phyloP scores from a whole-genome alignment of 2,329 filamentous ascomycete genomes.

The Epichloe bromicola region DNA sequence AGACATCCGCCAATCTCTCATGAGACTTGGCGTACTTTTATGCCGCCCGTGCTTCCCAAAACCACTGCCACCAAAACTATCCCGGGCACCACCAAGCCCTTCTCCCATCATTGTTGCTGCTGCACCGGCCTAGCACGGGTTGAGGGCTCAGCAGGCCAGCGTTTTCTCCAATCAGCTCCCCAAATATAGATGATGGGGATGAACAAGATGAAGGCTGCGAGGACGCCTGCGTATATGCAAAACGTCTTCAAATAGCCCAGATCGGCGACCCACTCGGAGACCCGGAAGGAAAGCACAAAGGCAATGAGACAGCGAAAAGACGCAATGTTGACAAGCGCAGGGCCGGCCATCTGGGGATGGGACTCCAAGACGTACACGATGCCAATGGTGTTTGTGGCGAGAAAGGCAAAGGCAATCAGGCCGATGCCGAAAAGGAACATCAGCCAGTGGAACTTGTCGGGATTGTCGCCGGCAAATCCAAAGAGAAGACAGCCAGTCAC shows the following conservation, averaged over 20 bases:
- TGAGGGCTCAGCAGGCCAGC: constrained; percentile 11
- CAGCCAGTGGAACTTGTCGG: neutral
- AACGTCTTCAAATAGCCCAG: constrained; percentile 2
- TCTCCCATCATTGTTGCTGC: no score
- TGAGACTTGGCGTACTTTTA: no score
- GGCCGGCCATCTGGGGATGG: neutral
- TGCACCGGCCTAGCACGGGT: neutral
- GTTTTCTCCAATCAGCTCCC: neutral
- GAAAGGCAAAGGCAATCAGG: constrained; percentile 2
- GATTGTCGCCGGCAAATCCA: neutral
- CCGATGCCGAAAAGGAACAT: neutral
- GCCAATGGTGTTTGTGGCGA: constrained; percentile 4
- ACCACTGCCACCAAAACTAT: no score
- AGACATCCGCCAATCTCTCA: no score
- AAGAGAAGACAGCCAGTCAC: constrained; percentile 1
- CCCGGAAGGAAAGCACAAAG: constrained; percentile 2
- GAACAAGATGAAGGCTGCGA: neutral
- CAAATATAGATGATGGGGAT: neutral
- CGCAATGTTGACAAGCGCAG: constrained; percentile 1
- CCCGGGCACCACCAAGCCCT: no score
- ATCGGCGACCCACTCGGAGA: constrained; percentile 3
- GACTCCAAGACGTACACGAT: constrained; percentile 3
- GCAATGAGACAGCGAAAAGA: constrained; percentile 1
- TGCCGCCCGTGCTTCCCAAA: no score
- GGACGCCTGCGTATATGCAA: neutral